Percentiles rank a stretch among this genome's conserved stretches.
These are phyloP conservation scores for Leccinum imitatum DNA, from an alignment of 768 basidiomycete species.

Conservation along the genomic window DNA sequence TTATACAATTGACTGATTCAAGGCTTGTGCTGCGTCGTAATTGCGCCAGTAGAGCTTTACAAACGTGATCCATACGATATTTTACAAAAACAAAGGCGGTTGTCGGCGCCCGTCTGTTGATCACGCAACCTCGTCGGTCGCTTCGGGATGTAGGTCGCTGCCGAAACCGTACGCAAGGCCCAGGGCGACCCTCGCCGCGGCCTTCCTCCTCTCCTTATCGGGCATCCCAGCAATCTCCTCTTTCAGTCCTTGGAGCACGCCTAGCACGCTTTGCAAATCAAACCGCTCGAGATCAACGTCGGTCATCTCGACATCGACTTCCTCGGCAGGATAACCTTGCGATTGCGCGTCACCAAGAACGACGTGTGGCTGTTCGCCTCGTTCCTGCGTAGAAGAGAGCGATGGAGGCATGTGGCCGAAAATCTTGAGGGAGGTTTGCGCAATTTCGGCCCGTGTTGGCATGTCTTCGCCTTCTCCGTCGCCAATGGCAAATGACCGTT, in stretches of 20 bases:
- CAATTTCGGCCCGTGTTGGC: conserved; percentile 50
- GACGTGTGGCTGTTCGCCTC: not conserved
- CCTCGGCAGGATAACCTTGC: conserved; percentile 23
- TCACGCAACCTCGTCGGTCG: conserved; percentile 10
- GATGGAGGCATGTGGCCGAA: conserved; percentile 38
- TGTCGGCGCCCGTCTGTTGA: not conserved
- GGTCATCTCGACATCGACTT: conserved; percentile 27
- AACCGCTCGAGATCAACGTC: conserved; percentile 49
- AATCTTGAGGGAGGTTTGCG: conserved; percentile 47
- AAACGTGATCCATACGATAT: not conserved
- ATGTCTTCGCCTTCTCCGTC: conserved; percentile 31
- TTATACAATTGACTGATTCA: not conserved
- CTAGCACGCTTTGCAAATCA: conserved; percentile 61
- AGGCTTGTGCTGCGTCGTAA: conserved; percentile 1
- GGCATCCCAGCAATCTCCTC: conserved; percentile 70
- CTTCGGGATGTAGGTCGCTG: conserved; percentile 4
- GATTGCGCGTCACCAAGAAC: conserved; percentile 22
- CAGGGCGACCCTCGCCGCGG: conserved; percentile 71
- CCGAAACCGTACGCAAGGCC: conserved; percentile 68
- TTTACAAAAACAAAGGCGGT: not conserved
- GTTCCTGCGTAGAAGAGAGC: conserved; percentile 21
- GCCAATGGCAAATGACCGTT: conserved; percentile 4
- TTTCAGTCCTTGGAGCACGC: conserved; percentile 66
- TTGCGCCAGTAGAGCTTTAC: not conserved
- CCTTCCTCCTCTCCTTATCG: conserved; percentile 58